phyloP scores from a whole-genome alignment of 352 stramenopile species.

The Phytophthora sansomeana region DNA sequence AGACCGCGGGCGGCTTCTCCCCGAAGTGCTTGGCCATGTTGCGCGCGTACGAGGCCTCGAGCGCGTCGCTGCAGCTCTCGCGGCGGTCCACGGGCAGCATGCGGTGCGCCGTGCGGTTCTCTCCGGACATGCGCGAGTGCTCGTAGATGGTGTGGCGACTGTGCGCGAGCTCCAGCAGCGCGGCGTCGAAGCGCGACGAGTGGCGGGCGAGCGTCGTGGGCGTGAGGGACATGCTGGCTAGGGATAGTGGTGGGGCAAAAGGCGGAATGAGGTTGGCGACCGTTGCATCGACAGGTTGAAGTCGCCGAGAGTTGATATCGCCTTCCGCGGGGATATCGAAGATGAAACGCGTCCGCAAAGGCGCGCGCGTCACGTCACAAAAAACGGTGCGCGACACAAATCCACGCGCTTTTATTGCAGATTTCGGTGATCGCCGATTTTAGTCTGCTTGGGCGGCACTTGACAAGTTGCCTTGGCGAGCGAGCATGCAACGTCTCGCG shows the following conservation, averaged over 20 bases:
- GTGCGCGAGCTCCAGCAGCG: conserved; percentile 38
- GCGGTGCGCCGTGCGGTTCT: conserved; percentile 52
- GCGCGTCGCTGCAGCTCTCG: conserved; percentile 50
- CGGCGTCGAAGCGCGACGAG: conserved; percentile 26
- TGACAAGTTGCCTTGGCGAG: no score
- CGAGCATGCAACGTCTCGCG: not conserved
- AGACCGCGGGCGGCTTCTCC: not conserved
- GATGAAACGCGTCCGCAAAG: not conserved
- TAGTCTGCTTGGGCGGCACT: no score
- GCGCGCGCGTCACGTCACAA: not conserved
- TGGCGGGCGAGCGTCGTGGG: conserved; percentile 12
- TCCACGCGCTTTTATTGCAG: not conserved
- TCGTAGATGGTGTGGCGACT: conserved; percentile 64
- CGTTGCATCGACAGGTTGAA: not conserved
- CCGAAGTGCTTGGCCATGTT: conserved; percentile 34
- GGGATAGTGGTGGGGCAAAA: conserved; percentile 25
- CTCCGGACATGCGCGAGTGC: conserved; percentile 65
- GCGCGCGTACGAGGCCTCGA: conserved; percentile 39
- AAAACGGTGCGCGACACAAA: no score
- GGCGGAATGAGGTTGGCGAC: no score
- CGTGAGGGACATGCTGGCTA: conserved; percentile 27
- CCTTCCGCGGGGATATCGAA: not conserved
- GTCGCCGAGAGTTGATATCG: not conserved
- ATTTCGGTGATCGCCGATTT: not conserved
- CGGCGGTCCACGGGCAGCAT: conserved; percentile 51